A percentile compares a stretch with the other conserved stretches of the same genome.
Evolutionary conservation across 805 yeast species (phyloP).

Genomic region (Saturnispora hagleri): DNA sequence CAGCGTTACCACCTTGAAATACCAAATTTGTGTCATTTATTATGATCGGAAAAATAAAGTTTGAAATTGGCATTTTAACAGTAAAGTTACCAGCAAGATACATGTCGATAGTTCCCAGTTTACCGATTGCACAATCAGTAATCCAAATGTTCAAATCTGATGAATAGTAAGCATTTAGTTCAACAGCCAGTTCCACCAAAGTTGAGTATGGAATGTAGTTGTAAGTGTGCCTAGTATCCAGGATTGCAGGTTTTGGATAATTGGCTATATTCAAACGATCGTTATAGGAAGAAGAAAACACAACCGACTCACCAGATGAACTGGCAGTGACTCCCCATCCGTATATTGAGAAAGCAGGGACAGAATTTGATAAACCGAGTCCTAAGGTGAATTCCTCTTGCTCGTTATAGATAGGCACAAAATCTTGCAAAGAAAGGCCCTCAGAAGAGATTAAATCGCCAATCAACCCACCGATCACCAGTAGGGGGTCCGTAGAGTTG

Average conservation of each 20-base stretch:
- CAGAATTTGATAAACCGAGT: slow-evolving; percentile 14
- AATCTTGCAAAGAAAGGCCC: slow-evolving; percentile 36
- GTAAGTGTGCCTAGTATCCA: slow-evolving; percentile 46
- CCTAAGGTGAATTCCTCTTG: slow-evolving; percentile 5
- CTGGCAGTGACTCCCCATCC: slow-evolving; percentile 34
- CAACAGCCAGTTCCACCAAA: slow-evolving; percentile 56
- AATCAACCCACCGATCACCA: slow-evolving; percentile 55
- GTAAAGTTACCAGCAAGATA: slow-evolving; percentile 39
- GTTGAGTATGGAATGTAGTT: slow-evolving; percentile 46
- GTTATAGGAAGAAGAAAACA: slow-evolving; percentile 27
- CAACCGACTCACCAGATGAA: slow-evolving; percentile 18
- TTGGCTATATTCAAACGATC: slow-evolving; percentile 32
- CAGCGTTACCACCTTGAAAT: slow-evolving; percentile 45
- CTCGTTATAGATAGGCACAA: slow-evolving; percentile 33
- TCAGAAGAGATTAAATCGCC: slow-evolving; percentile 36
- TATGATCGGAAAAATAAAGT: slow-evolving; percentile 35
- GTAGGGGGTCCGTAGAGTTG: slow-evolving; percentile 22
- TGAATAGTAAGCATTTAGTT: slow-evolving; percentile 56
- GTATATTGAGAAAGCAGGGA: slow-evolving; percentile 40
- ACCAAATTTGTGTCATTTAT: slow-evolving; percentile 30
- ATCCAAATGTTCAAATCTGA: slow-evolving; percentile 44
- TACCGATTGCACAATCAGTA: slow-evolving; percentile 47
- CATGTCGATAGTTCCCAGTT: slow-evolving; percentile 44
- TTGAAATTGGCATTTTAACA: slow-evolving; percentile 40
- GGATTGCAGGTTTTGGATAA: slow-evolving; percentile 41